Base-by-base conservation (phyloP, 164 flowering plant genomes). In the Akebia trifoliata region DNA sequence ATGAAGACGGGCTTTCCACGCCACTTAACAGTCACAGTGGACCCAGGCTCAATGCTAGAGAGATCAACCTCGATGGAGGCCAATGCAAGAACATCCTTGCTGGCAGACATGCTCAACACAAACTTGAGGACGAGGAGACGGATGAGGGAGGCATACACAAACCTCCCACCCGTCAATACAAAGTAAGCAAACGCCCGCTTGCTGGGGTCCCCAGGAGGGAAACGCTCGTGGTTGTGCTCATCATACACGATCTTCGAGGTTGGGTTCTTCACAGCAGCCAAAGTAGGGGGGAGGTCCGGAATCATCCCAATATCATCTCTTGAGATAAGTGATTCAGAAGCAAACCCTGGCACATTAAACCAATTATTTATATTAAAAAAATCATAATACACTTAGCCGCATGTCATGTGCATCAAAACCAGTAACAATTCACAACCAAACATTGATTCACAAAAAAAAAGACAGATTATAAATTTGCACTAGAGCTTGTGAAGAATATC, bases 1-100 rank as follows among this genome's bases (percentile, higher is more conserved):
- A 73, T 69, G 62, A 73, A 73, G n/a, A 73, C 73, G 6, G 76
- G 76, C 62, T 73, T 73, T n/a, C 76, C 76, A 50, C 76, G 67
- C 76, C 76, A 72, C 69, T 72, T 72, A 35, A 72, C 76, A 17
- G 76, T 73, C 15, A 73, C 76, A 32, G 76, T 73, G 6, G 61
- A 45, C 24, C 77, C 74, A 8, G 71, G 77, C 51, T 73, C 77
- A 37, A 73, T 73, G 57, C 66, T 67, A 8, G 77, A 63, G 6
- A 74, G 57, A 35, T 74, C 77, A 26, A 74, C 77, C 59, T 74
- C 77, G 10, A 74, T 66, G 54, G 77, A 74, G 24, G 77, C 77
- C 47, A 74, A 46, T 12, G 77, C 77, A 48, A 74, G 72, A 10
- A 74, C 74, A 45, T 74, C 74, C 47, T 74, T 74, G 45, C 77